Base-by-base conservation (phyloP, 2,329 filamentous ascomycete species). In the Fusarium hainanense region DNA sequence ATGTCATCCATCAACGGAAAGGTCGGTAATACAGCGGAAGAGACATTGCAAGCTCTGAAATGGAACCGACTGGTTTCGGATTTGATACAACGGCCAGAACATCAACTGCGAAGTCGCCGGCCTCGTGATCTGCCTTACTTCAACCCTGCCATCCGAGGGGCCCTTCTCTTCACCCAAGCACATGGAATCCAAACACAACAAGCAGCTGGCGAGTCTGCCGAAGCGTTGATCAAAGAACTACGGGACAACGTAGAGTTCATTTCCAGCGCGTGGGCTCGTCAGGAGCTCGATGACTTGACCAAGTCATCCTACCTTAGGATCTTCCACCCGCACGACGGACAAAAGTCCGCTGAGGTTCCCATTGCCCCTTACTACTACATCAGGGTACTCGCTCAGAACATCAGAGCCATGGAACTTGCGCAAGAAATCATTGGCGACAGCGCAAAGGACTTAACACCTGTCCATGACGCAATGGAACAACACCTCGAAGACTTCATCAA, bases 41-140 rank as follows among this genome's bases (percentile, higher is more conserved):
- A 79, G 73, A 83, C 83, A 16, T 74, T 75, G 42, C 77, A 82
- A 75, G 83, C 85, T 4, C 77, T 85, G 54, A 79, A 75, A 62
- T 84, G 83, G 81, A 79, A 80, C 10, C 81, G 85, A 62, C 75
- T 82, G 61, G 76, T 89, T 18, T 65, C 87, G 57, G 85, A 88
- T 47, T 74, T 88, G 64, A 75, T 88, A 44, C 79, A 86, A 70
- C 78, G 82, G 27, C 75, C 80, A 16, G 77, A 75, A 23, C 85
- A 87, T 75, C 58, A 71, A 32, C 67, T 61, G 4, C 43, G 63
- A 11, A 21, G 11, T 50, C 63, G 57, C 63, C 51, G 54, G 48
- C 59, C 66, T 34, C 56, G 63, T 21, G 56, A 75, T 41, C 68
- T 67, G 40, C 54, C 76, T 41, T 71, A 78, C 50, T 69, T 70